phyloP scores from a whole-genome alignment of 805 yeast species.

The Starmerella apis region DNA sequence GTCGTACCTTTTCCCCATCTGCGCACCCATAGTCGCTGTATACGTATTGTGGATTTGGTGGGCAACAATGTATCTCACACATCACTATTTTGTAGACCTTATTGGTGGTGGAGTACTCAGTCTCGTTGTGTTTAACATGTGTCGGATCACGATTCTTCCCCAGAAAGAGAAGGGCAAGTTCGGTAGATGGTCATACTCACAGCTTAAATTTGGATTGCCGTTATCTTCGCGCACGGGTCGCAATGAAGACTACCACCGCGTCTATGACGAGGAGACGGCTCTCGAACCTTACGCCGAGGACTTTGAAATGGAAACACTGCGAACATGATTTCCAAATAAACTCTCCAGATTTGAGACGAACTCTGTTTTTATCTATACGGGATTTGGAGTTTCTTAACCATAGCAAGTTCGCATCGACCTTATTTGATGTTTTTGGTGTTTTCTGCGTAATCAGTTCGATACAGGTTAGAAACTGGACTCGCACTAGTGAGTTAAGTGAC shows the following conservation, averaged over 20 bases:
- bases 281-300: slow-evolving; percentile 18
- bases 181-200: slow-evolving; percentile 37
- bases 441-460: no score
- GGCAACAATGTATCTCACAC: slow-evolving; percentile 95
- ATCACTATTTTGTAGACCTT: slow-evolving; percentile 88
- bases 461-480: no score
- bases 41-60: slow-evolving; percentile 97
- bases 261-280: slow-evolving; percentile 5
- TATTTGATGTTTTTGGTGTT: no score
- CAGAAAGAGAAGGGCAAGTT: slow-evolving; percentile 32
- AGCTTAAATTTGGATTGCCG: slow-evolving; percentile 28
- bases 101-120: slow-evolving; percentile 90
- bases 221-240: background rate
- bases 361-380: no score
- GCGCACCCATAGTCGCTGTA: slow-evolving; percentile 51
- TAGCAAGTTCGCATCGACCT: no score
- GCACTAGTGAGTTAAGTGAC: no score
- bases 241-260: background rate
- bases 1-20: slow-evolving; percentile 67
- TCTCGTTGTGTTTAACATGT: slow-evolving; percentile 54
- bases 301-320: slow-evolving; percentile 11
- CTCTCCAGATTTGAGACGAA: no score
- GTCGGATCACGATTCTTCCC: slow-evolving; percentile 60
- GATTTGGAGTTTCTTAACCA: no score
- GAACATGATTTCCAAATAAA: background rate